Evolutionary conservation across 1,139 yeast genomes (phyloP), one percentile per base, ranked within the genome.

Genomic region (Suhomyces wounanorum): DNA sequence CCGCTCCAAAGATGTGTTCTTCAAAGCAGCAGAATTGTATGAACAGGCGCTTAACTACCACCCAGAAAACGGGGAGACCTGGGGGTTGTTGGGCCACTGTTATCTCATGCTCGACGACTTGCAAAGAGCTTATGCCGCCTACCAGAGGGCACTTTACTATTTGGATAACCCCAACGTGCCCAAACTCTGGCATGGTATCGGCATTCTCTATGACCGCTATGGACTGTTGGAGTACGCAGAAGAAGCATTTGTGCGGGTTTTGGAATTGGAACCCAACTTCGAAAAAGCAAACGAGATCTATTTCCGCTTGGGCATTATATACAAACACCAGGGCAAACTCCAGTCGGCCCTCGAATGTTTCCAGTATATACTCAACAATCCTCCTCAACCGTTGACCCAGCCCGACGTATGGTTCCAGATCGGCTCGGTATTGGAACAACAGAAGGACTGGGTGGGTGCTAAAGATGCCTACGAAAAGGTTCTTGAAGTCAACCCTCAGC

Each of bases 391-490:
- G 1, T 76, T 94, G 59, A 92, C 97, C 42, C 97, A 91, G 66
- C 92, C 96, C 44, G 99, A 94, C 66, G 96, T 94, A 50, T 94
- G 98, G 98, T 94, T 94, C 75, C 99, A 94, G 70, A 88, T 94
- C 58, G 99, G 99, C 44, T 88, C 91, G 39, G 98, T 94, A 1
- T 81, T 94, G 62, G 99, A 94, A 67, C 96, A 89, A 64, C 95
- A 89, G 70, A 87, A 91, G 65, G 96, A 92, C 66, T 92, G 89
- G 81, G 82, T 79, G 55, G 89, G 92, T 39, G 98, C 99, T 8
- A 85, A 87, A 62, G 97, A 92, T 56, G 98, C 98, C 10, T 94
- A 94, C 68, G 97, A 94, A 69, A 83, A 94, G 55, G 98, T 94
- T 1, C 75, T 94, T 53, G 84, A 85, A 60, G 95, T 89, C 40